Evolutionary conservation across 768 basidiomycete species (phyloP).

Genomic region (Dacryopinax spathularia): DNA sequence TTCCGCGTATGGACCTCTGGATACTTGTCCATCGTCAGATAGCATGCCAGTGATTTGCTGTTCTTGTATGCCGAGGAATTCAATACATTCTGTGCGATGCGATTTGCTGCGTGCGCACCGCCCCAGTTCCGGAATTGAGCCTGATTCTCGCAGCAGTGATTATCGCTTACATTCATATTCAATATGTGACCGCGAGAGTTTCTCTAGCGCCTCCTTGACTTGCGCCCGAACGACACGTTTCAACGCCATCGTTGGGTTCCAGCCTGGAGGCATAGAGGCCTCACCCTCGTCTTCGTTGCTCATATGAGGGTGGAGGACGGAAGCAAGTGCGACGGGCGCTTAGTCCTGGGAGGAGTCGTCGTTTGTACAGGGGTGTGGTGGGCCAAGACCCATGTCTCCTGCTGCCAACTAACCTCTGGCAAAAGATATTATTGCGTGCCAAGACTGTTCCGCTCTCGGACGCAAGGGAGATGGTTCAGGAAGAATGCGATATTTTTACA

Average conservation of each 20-base stretch:
- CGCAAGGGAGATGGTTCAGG: background rate
- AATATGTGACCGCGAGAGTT: background rate
- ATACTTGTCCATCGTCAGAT: background rate
- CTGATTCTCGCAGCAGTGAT: background rate
- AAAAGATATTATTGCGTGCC: no score
- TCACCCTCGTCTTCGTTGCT: background rate
- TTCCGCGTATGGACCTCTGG: background rate
- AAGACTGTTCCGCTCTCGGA: background rate
- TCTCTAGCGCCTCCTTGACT: background rate
- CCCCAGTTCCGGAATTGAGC: background rate
- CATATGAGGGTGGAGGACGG: slow-evolving; percentile 2
- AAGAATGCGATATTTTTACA: background rate
- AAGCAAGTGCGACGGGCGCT: slow-evolving; percentile 4
- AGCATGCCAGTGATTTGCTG: background rate
- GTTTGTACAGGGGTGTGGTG: no score
- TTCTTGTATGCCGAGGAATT: background rate
- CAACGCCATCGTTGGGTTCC: background rate
- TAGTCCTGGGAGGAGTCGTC: background rate
- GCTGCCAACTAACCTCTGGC: no score
- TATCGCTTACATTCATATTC: background rate
- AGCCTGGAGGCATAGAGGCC: background rate
- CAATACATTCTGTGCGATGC: background rate
- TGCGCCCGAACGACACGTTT: background rate
- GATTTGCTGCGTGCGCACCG: background rate
- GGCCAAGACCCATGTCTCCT: no score